Percentiles rank a stretch among this genome's conserved stretches.
phyloP scores from a whole-genome alignment of 1,284 basidiomycete species.

The Ganoderma lingzhi region DNA sequence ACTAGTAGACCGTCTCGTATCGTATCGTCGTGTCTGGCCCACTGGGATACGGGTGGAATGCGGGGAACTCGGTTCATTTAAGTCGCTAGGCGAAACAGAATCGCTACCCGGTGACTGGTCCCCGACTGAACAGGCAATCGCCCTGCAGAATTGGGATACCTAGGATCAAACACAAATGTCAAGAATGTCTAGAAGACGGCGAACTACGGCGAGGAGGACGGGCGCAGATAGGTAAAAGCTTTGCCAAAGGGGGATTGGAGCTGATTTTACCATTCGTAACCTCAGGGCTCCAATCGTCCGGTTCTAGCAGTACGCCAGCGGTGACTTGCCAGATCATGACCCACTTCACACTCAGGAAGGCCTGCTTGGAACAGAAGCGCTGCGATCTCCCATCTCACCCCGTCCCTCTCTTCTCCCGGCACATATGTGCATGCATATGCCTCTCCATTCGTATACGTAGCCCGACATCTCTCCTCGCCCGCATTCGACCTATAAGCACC shows the following conservation, averaged over 20 bases:
- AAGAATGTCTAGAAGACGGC: conserved; percentile 10
- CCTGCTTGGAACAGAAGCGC: conserved; percentile 8
- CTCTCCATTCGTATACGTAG: background rate
- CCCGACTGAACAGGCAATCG: background rate
- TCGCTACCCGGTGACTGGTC: conserved; percentile 7
- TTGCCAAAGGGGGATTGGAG: background rate
- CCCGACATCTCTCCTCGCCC: background rate
- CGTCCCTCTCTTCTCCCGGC: background rate
- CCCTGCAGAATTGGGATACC: background rate
- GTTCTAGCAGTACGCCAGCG: background rate
- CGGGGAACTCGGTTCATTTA: background rate
- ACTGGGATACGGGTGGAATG: background rate
- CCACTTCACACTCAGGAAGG: conserved; percentile 3
- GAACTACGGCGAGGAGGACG: conserved; percentile 6
- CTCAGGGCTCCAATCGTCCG: conserved; percentile 21
- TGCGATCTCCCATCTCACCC: background rate
- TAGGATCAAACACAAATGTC: conserved; percentile 17
- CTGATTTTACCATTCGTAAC: conserved; percentile 19
- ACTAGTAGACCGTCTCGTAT: background rate
- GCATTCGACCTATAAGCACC: background rate
- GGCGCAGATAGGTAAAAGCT: background rate
- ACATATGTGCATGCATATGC: background rate
- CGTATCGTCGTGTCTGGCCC: background rate
- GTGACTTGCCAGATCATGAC: conserved; percentile 8
- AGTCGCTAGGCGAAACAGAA: conserved; percentile 1